A percentile compares a stretch with the other conserved stretches of the same genome.
Evolutionary conservation across 139 green algal genomes (phyloP).

Genomic region (Tetradesmus lagerheimii): DNA sequence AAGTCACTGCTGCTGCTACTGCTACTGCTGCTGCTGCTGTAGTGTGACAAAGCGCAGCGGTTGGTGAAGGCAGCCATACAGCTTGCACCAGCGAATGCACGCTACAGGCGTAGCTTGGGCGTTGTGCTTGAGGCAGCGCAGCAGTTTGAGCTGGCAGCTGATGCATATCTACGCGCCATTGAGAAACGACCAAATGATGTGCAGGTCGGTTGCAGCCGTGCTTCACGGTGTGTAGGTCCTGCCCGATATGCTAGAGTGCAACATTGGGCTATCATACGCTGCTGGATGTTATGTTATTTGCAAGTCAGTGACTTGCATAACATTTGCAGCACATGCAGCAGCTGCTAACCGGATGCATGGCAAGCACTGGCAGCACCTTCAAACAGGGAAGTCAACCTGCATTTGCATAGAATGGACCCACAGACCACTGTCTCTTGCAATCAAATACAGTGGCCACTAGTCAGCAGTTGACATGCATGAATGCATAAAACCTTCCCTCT

Average conservation of each 20-base stretch:
- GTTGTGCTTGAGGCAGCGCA: constrained; percentile 21
- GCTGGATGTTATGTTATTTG: too few relatives aligned
- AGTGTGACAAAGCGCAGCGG: constrained; percentile 16
- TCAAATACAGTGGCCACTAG: too few relatives aligned
- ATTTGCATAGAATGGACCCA: too few relatives aligned
- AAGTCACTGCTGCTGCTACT: not conserved
- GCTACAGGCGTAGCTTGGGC: constrained; percentile 22
- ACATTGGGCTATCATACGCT: too few relatives aligned
- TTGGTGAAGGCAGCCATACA: constrained; percentile 38
- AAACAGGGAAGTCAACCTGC: not conserved
- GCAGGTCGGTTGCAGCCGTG: constrained; percentile 8
- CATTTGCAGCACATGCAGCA: not conserved
- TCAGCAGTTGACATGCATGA: too few relatives aligned
- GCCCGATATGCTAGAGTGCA: too few relatives aligned
- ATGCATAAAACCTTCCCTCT: too few relatives aligned
- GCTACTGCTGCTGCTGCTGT: not conserved
- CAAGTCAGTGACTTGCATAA: too few relatives aligned
- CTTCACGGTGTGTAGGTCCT: too few relatives aligned
- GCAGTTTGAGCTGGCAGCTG: constrained; percentile 23
- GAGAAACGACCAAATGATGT: constrained; percentile 24
- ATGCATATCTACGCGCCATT: constrained; percentile 22
- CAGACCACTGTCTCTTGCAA: too few relatives aligned
- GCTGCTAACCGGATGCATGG: not conserved
- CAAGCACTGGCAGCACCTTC: not conserved
- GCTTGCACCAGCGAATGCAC: constrained; percentile 16